Base-by-base conservation (phyloP, 257 asterid genomes). In the Fraxinus anomala region DNA sequence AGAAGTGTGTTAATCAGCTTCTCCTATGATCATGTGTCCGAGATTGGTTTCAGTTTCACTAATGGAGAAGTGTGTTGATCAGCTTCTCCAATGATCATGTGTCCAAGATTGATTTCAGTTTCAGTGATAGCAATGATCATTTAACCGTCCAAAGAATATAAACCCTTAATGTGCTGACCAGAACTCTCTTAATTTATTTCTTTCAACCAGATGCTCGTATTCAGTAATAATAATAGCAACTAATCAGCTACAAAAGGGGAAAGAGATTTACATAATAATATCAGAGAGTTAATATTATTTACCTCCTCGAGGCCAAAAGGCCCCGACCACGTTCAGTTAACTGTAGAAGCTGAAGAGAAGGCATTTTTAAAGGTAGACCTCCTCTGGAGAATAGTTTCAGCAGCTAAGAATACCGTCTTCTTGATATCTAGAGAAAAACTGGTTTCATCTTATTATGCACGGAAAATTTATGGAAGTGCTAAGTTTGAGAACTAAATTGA, bases 311-410 rank as follows among this genome's bases (percentile, higher is more conserved):
- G 78, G 97, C 88, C 88, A 96, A 74, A 82, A 96, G 89, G 74
- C 95, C 91, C 79, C 97, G 94, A 33, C 99, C 99, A 87, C 85
- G 98, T 81, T 93, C 97, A 70, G 99, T 96, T 87, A 96, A 86
- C 91, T 92, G 96, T 85, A 96, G 88, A 85, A 96, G 97, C 90
- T 96, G 99, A 86, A 93, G 99, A 68, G 99, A 93, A 77, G 96
- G 95, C 99, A 96, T 96, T 68, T 76, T 82, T 72, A 73, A 68
- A 76, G 82, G 83, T 78, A 79, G 42, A 81, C 79, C 87, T 87
- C 78, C 82, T 77, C 83, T 77, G 68, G 76, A 80, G 78, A 85
- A 82, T 70, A 82, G 73, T 76, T 68, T 79, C 77, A 83, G 82
- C 77, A 78, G 86, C 86, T 70, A 61, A 24, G 72, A 68, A 81